Evolutionary conservation across 768 basidiomycete genomes (phyloP).

Genomic region (Trametes elegans): DNA sequence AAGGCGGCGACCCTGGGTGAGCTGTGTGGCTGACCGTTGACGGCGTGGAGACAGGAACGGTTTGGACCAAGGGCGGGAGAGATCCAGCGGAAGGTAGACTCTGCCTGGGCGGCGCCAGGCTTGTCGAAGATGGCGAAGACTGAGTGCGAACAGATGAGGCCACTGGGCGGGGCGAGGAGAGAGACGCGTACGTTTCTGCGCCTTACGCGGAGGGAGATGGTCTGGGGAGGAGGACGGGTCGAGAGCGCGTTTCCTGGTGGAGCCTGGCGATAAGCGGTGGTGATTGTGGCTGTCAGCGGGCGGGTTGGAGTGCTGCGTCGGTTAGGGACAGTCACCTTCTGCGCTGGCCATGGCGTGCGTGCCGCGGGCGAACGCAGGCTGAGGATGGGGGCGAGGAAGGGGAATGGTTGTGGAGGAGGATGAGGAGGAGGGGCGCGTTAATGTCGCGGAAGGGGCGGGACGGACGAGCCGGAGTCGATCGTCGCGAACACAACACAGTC

Average conservation of each 20-base stretch:
- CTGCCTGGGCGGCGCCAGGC: constrained; percentile 1
- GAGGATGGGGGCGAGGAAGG: neutral
- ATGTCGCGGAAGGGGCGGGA: too few relatives aligned
- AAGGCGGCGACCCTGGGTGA: constrained; percentile 70
- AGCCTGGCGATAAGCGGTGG: neutral
- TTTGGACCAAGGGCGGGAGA: constrained; percentile 31
- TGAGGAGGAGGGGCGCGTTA: too few relatives aligned
- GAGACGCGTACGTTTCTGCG: constrained; percentile 19
- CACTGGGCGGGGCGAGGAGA: too few relatives aligned
- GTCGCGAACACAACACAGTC: too few relatives aligned
- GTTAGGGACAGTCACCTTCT: neutral
- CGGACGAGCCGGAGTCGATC: too few relatives aligned
- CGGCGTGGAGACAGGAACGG: constrained; percentile 37
- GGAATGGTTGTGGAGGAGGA: neutral
- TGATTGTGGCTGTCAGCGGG: neutral
- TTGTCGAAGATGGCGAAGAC: constrained; percentile 32
- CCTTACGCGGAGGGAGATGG: constrained; percentile 15
- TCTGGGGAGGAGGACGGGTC: neutral
- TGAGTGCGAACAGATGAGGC: neutral
- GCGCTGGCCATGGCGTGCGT: neutral
- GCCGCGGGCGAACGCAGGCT: neutral
- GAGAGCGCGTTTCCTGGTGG: constrained; percentile 4
- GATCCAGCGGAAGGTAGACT: constrained; percentile 31
- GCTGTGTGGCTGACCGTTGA: constrained; percentile 39
- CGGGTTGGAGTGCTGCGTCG: neutral